Percentiles rank a stretch among this genome's conserved stretches.
Conservation (phyloP, 257 asterid genomes). For the Nicotiana knightiana region DNA sequence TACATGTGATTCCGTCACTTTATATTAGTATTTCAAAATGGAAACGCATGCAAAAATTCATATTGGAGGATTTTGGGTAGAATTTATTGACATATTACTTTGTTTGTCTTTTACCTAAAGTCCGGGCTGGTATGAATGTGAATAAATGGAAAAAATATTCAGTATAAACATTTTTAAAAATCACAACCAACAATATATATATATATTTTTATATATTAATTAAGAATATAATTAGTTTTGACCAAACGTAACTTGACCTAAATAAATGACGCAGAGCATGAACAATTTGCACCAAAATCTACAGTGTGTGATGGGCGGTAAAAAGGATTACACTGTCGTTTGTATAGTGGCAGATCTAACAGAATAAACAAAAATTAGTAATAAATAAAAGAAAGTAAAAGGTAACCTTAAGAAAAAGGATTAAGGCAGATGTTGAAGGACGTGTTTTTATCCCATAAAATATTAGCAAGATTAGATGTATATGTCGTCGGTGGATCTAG, state of each 20-base stretch:
- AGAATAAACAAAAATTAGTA: neutral
- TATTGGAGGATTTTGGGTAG: too few relatives aligned
- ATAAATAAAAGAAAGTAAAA: constrained; percentile 1
- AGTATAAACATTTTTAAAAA: too few relatives aligned
- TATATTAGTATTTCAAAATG: neutral
- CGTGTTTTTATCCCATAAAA: constrained; percentile 9
- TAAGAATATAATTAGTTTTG: too few relatives aligned
- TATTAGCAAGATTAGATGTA: neutral
- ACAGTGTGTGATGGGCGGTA: neutral
- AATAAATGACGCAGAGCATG: neutral
- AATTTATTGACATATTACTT: too few relatives aligned
- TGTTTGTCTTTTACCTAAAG: neutral
- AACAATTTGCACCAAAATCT: neutral
- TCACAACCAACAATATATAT: too few relatives aligned
- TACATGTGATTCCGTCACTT: neutral
- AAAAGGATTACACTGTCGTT: neutral
- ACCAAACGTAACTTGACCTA: too few relatives aligned
- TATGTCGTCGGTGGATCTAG: constrained; percentile 23
- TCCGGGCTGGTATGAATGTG: neutral
- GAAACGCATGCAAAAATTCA: too few relatives aligned
- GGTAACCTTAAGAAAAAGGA: neutral
- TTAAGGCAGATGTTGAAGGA: constrained; percentile 13
- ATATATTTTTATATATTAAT: too few relatives aligned
- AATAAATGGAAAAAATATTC: too few relatives aligned
- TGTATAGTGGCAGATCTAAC: neutral